Conservation (phyloP, 345 rosid species). For the Linum usitatissimum region DNA sequence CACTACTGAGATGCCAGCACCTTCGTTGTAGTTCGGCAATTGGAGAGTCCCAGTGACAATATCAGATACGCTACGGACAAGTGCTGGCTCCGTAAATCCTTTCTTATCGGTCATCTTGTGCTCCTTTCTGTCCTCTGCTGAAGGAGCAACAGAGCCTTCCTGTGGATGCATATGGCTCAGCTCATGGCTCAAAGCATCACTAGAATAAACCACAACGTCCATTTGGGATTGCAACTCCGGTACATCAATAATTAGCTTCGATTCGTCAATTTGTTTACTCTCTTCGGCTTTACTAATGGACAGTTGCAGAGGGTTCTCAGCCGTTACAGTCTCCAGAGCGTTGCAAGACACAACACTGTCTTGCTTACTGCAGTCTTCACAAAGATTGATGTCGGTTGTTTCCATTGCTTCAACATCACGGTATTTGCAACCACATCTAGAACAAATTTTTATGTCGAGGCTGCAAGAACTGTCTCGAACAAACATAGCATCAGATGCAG, state of each 20-base stretch:
- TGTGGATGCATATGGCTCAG: slow-evolving; percentile 23
- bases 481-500: slow-evolving; percentile 30
- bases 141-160: slow-evolving; percentile 26
- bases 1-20: slow-evolving; percentile 55
- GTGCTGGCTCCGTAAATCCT: slow-evolving; percentile 29
- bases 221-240: slow-evolving; percentile 23
- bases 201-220: slow-evolving; percentile 24
- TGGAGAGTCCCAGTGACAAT: slow-evolving; percentile 27
- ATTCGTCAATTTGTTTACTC: slow-evolving; percentile 22
- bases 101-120: slow-evolving; percentile 25
- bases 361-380: slow-evolving; percentile 59
- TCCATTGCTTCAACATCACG: slow-evolving; percentile 28
- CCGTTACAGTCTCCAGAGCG: slow-evolving; percentile 25
- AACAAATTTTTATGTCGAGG: slow-evolving; percentile 40
- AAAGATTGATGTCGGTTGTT: slow-evolving; percentile 33
- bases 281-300: slow-evolving; percentile 25
- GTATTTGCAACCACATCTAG: slow-evolving; percentile 50
- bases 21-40: slow-evolving; percentile 24
- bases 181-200: slow-evolving; percentile 18
- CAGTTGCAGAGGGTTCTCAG: slow-evolving; percentile 18
- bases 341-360: slow-evolving; percentile 20
- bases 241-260: slow-evolving; percentile 13
- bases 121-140: slow-evolving; percentile 29
- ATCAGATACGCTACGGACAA: slow-evolving; percentile 22
- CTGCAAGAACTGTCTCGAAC: slow-evolving; percentile 15